Percentiles rank a stretch among this genome's conserved stretches.
These are phyloP conservation scores for Taphrina sp. DNA, from an alignment of 1,139 yeast genomes.

Conservation along the genomic window DNA sequence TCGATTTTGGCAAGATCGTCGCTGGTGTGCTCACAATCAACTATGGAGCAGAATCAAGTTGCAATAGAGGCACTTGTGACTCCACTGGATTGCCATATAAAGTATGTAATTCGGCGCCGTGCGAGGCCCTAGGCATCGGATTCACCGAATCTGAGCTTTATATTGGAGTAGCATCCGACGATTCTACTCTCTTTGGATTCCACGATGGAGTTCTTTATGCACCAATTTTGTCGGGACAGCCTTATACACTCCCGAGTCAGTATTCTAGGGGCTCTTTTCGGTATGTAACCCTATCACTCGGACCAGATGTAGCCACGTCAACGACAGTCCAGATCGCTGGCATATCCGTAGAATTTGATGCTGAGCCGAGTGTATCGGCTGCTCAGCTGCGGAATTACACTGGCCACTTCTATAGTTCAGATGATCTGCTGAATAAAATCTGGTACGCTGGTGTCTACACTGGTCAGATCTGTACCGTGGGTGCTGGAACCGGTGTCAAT, in stretches of 20 bases:
- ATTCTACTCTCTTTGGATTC: neutral
- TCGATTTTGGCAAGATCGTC: neutral
- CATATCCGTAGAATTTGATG: neutral
- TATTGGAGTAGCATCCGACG: neutral
- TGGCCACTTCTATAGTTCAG: neutral
- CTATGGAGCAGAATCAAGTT: neutral
- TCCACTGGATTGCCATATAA: too few species aligned
- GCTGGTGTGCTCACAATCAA: neutral
- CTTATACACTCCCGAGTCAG: neutral
- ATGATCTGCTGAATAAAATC: neutral
- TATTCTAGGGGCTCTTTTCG: neutral
- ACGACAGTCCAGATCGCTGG: neutral
- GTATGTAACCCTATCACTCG: neutral
- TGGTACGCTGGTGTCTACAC: constrained; percentile 3
- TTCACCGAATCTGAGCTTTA: neutral
- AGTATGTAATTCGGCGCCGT: too few species aligned
- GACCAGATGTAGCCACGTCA: too few species aligned
- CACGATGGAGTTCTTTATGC: neutral
- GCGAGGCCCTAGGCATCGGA: neutral
- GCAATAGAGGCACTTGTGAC: too few species aligned
- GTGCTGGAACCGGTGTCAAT: neutral
- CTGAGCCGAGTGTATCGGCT: neutral
- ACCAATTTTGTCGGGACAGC: too few species aligned
- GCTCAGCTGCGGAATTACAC: neutral
- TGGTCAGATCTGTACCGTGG: neutral